Base-by-base conservation (phyloP, 495 filamentous ascomycete genomes). In the Staphylotrichum longicolle region DNA sequence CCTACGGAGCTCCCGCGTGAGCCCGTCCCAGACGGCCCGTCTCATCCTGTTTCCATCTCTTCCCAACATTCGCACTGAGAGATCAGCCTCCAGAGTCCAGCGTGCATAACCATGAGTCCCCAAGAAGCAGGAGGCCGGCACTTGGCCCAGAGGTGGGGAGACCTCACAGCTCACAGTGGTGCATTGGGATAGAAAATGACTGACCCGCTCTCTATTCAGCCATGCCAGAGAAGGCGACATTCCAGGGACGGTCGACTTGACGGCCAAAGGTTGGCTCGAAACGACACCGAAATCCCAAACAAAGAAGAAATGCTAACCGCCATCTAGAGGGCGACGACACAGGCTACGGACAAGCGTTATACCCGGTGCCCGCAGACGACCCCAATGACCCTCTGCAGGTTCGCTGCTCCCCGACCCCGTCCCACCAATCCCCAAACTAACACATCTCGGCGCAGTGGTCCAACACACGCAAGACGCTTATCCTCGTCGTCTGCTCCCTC, bases 281-380 rank as follows among this genome's bases (percentile, higher is more conserved):
- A 27, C 14, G 3, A 1, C 10, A 27, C 20, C 14, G 4, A 42
- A 15, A 30, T 27, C 45, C 15, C 11, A 6, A 5, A 20, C 15
- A 14, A 7, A 7, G n/a, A 5, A 34, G 30, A 6, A 30, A 33
- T 5, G 47, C 41, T 56, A 4, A 56, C 33, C 15, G 33, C 8
- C 5, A 30, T 27, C 54, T 50, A 78, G 85, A 86, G 72, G 85
- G 84, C 53, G 84, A 88, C 62, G 84, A 86, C 61, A 83, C 81
- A 3, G 82, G 73, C 2, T 85, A 84, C 49, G 85, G 84, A 56
- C 83, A 86, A 62, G 85, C 84, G 3, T 68, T 86, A 30, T 88
- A 81, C 61, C 85, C 84, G 2, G 84, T 86, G 0, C 84, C 85
- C 7, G 79, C 83, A 0, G 82, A 84, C 54, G 84, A 86, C 63